These are phyloP conservation scores for Tympanopsis confertula DNA, from an alignment of 2,329 filamentous ascomycete genomes.

Conservation along the genomic window DNA sequence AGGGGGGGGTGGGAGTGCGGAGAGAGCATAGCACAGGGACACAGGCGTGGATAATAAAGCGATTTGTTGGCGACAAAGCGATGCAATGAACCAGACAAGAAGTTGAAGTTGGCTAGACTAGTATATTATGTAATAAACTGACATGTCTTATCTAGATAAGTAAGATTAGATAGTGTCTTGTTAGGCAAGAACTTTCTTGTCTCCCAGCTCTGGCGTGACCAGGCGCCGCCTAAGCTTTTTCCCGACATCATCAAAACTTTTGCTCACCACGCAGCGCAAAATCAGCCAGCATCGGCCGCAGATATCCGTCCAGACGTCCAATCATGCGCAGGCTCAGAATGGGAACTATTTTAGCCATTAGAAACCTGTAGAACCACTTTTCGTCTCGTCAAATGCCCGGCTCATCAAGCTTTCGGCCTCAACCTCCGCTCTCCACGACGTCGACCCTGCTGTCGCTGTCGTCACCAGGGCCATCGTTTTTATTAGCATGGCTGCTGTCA, in stretches of 20 bases:
- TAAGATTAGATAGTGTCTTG: too few species aligned
- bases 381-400: slow-evolving; percentile 43
- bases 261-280: neutral
- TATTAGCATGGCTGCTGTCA: neutral
- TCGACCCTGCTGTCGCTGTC: neutral
- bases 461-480: too few species aligned
- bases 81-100: too few species aligned
- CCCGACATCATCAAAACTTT: slow-evolving; percentile 22
- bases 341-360: slow-evolving; percentile 10
- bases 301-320: slow-evolving; percentile 33
- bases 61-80: too few species aligned
- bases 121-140: too few species aligned
- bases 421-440: slow-evolving; percentile 24
- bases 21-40: too few species aligned
- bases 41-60: too few species aligned
- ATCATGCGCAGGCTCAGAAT: slow-evolving; percentile 42
- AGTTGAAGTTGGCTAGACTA: too few species aligned
- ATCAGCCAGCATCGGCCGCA: slow-evolving; percentile 27
- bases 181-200: too few species aligned
- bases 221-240: slow-evolving; percentile 25
- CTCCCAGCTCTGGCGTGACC: neutral
- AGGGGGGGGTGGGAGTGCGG: neutral
- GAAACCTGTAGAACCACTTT: slow-evolving; percentile 42
- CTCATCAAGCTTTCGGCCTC: slow-evolving; percentile 41
- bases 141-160: too few species aligned